A percentile compares a stretch with the other conserved stretches of the same genome.
These are phyloP conservation scores for Lathyrus aphaca DNA, from an alignment of 306 rosid species.

Conservation along the genomic window DNA sequence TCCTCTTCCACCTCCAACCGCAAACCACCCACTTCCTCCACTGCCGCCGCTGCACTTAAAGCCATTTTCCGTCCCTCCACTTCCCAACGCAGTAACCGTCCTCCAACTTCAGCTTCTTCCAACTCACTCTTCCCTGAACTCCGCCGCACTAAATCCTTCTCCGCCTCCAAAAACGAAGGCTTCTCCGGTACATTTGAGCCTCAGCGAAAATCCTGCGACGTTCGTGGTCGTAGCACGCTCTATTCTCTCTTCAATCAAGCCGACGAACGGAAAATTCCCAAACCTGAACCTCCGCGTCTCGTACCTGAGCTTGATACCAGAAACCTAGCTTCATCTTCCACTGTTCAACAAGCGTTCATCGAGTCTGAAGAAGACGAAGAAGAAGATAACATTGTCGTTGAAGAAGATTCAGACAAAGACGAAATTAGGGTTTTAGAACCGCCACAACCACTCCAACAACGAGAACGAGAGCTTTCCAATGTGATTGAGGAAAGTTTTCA, in stretches of 20 bases:
- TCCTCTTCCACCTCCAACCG: slow-evolving; percentile 68
- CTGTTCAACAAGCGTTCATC: slow-evolving; percentile 57
- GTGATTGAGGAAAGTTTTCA: slow-evolving; percentile 63
- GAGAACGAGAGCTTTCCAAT: slow-evolving; percentile 14
- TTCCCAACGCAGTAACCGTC: slow-evolving; percentile 12
- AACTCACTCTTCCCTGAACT: slow-evolving; percentile 80
- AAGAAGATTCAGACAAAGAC: slow-evolving; percentile 14
- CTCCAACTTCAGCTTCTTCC: slow-evolving; percentile 43
- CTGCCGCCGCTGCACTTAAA: slow-evolving; percentile 90
- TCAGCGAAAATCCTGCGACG: slow-evolving; percentile 93
- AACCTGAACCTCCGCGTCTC: slow-evolving; percentile 42
- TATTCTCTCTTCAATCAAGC: slow-evolving; percentile 70
- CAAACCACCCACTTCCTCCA: slow-evolving; percentile 60
- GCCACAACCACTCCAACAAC: not conserved
- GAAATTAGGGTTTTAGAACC: slow-evolving; percentile 55
- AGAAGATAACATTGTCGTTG: slow-evolving; percentile 22
- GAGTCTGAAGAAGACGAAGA: slow-evolving; percentile 56
- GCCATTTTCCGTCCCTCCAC: slow-evolving; percentile 74
- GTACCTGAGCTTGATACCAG: slow-evolving; percentile 44
- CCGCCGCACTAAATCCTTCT: slow-evolving; percentile 92
- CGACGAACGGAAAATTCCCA: slow-evolving; percentile 67
- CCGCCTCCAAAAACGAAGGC: slow-evolving; percentile 91
- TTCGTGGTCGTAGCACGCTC: slow-evolving; percentile 79
- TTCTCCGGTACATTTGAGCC: slow-evolving; percentile 88
- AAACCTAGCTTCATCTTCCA: slow-evolving; percentile 49